These are phyloP conservation scores for Sonneratia caseolaris DNA, from an alignment of 345 rosid species.

Conservation along the genomic window DNA sequence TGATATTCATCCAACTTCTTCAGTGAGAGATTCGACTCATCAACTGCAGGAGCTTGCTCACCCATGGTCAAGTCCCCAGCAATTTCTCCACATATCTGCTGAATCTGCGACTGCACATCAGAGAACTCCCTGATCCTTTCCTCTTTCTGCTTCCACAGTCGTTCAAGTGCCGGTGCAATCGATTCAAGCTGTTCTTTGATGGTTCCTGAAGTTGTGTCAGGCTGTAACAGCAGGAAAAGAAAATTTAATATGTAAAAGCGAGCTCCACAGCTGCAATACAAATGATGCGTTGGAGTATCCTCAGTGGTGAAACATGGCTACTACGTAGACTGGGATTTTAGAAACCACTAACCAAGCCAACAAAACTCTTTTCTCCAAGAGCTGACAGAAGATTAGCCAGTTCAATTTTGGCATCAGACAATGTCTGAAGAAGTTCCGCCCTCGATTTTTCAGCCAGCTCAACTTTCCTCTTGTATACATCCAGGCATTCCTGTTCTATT, in stretches of 20 bases:
- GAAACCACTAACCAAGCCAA: conserved; percentile 48
- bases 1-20: conserved; percentile 77
- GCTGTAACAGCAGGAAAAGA: conserved; percentile 34
- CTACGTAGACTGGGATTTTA: background rate
- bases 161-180: conserved; percentile 82
- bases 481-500: conserved; percentile 80
- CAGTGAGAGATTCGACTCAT: conserved; percentile 72
- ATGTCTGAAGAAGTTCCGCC: conserved; percentile 72
- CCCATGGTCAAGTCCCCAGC: conserved; percentile 46
- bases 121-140: conserved; percentile 73
- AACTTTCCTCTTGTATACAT: conserved; percentile 91
- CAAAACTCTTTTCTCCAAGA: conserved; percentile 67
- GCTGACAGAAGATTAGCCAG: conserved; percentile 66
- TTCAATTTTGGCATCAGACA: conserved; percentile 78
- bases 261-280: background rate
- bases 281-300: background rate
- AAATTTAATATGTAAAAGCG: background rate
- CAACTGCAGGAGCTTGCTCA: conserved; percentile 49
- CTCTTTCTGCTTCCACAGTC: conserved; percentile 83
- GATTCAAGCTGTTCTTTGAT: conserved; percentile 90
- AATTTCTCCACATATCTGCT: conserved; percentile 81
- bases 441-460: conserved; percentile 80
- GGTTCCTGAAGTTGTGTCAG: conserved; percentile 64
- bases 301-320: too few species aligned
- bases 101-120: conserved; percentile 76